Conservation (phyloP, 768 basidiomycete species). For the Panellus pusillus region DNA sequence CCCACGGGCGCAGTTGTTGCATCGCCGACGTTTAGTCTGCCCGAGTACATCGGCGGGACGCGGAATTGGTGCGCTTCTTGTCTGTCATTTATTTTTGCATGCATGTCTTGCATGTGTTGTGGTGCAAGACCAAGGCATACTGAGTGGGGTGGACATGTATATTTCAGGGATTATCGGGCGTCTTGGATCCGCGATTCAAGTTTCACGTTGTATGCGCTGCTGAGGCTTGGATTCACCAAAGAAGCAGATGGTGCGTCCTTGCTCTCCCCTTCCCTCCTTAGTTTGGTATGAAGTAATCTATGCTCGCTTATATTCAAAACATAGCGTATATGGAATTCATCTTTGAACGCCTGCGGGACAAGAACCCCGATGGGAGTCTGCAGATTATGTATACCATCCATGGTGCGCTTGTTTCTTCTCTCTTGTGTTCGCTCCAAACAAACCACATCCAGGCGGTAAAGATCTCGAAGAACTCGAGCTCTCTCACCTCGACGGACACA, state of each 20-base stretch:
- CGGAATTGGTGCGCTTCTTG: conserved; percentile 69
- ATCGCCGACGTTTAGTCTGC: conserved; percentile 92
- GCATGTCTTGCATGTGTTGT: too few species aligned
- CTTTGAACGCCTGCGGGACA: conserved; percentile 74
- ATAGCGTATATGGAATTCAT: conserved; percentile 91
- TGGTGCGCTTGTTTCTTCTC: conserved; percentile 40
- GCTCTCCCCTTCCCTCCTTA: neutral
- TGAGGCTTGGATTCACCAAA: conserved; percentile 90
- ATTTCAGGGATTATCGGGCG: conserved; percentile 40
- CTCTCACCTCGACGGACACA: conserved; percentile 84
- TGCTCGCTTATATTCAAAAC: conserved; percentile 9
- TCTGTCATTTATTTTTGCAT: neutral
- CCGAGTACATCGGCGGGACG: conserved; percentile 73
- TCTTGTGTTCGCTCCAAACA: neutral
- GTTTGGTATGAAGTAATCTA: neutral
- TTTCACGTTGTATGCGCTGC: conserved; percentile 93
- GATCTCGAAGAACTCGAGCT: conserved; percentile 85
- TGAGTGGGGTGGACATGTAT: neutral
- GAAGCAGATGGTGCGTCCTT: conserved; percentile 76
- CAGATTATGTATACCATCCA: conserved; percentile 99
- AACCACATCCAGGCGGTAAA: conserved; percentile 51
- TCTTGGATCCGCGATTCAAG: conserved; percentile 96
- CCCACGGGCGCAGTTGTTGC: conserved; percentile 95
- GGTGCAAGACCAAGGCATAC: too few species aligned
- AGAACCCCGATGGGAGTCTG: conserved; percentile 87